phyloP scores from a whole-genome alignment of 1,284 basidiomycete genomes.

The Ustilago tritici region DNA sequence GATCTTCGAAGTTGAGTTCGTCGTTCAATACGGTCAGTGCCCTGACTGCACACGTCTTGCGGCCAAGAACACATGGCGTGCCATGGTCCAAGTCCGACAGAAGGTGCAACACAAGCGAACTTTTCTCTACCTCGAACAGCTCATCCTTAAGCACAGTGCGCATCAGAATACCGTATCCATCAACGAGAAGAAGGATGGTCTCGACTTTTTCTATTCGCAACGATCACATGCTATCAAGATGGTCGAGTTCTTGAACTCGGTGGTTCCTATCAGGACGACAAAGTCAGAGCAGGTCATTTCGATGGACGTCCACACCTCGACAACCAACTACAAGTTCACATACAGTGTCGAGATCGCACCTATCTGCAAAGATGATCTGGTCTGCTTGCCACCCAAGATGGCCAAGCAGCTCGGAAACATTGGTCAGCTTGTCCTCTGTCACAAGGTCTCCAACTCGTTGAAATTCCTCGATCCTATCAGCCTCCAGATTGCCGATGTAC shows the following conservation, averaged over 20 bases:
- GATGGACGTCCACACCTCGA: conserved; percentile 88
- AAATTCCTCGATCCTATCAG: conserved; percentile 91
- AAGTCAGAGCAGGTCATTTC: conserved; percentile 93
- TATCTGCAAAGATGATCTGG: conserved; percentile 96
- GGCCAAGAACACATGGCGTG: conserved; percentile 99
- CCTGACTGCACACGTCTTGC: conserved; percentile 91
- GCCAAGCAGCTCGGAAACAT: conserved; percentile 89
- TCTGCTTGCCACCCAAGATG: conserved; percentile 85
- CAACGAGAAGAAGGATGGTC: conserved; percentile 90
- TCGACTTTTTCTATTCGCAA: conserved; percentile 95
- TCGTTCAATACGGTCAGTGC: conserved; percentile 96
- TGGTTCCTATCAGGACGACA: conserved; percentile 89
- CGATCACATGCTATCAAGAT: conserved; percentile 94
- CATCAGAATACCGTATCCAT: conserved; percentile 96
- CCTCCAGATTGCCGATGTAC: conserved; percentile 84
- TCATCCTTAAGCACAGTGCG: conserved; percentile 95
- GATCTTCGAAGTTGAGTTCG: conserved; percentile 95
- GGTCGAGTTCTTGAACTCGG: conserved; percentile 91
- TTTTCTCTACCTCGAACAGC: conserved; percentile 96
- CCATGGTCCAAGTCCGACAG: conserved; percentile 95
- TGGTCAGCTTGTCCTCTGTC: conserved; percentile 85
- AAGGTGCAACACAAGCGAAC: conserved; percentile 92
- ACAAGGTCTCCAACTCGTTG: conserved; percentile 89
- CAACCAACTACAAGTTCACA: conserved; percentile 96
- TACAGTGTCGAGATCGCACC: conserved; percentile 98